Base-by-base conservation (phyloP, 495 filamentous ascomycete species). In the Glutinoglossum americanum region DNA sequence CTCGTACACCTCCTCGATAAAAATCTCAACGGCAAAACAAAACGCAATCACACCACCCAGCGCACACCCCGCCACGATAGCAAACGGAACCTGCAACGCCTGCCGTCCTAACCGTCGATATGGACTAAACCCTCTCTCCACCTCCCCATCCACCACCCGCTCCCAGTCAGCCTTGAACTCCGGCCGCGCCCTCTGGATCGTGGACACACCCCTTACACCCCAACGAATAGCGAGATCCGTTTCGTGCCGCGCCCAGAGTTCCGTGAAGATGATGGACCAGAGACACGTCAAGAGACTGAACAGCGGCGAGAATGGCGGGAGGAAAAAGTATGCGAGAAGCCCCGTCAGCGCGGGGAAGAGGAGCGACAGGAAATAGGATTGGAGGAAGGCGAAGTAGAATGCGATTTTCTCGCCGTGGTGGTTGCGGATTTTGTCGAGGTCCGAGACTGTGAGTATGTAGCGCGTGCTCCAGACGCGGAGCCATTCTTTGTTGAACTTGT, bases 231-330 rank as follows among this genome's bases (percentile, higher is more conserved):
- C 85, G 11, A 97, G 73, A 67, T 98, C 93, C 13, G 83, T 74
- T 67, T 98, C 89, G 69, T 94, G 86, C 59, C 85, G 83, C 71
- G 93, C 94, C 92, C 92, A 98, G 66, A 87, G 94, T 69, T 98
- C 92, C 39, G 93, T 83, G 64, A 98, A 97, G 26, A 89, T 71
- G 1, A 94, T 80, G 56, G 84, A 83, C 89, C 90, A 95, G 6
- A 97, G 72, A 30, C 79, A 80, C 65, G 85, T 94, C 37, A 87
- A 76, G 13, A 90, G 64, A 2, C 85, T 84, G 62, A 95, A 98
- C 44, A 89, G 69, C 59, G 80, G 76, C 2, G 90, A 96, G 68
- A 83, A 98, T 47, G 81, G 76, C 1, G 89, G 87, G 2, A 98
- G 74, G 13, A 97, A 62, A 28, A 92, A 64, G 85, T 86, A 97